A percentile compares a stretch with the other conserved stretches of the same genome.
Conservation (phyloP, 1,284 basidiomycete genomes). For the Ustilago xerochloae region DNA sequence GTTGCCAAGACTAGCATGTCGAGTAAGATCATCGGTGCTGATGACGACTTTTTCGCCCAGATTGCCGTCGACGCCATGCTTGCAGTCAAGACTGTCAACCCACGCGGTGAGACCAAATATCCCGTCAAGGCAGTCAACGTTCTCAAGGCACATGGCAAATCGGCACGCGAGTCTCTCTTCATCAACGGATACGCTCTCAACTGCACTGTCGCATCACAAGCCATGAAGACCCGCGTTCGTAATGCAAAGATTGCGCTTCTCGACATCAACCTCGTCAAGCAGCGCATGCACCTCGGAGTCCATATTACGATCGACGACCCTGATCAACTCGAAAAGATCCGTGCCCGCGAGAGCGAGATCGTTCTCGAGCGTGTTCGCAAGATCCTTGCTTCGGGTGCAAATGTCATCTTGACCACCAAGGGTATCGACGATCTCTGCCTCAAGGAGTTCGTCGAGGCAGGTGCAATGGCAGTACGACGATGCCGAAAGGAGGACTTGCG, state of each 20-base stretch:
- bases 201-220: constrained; percentile 98
- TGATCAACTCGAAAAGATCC: constrained; percentile 94
- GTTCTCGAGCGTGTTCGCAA: constrained; percentile 95
- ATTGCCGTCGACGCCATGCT: constrained; percentile 99
- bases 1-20: constrained; percentile 99
- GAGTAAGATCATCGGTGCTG: constrained; percentile 97
- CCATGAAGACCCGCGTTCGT: constrained; percentile 95
- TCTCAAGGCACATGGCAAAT: constrained; percentile 97
- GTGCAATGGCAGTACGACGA: constrained; percentile 96
- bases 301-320: constrained; percentile 97
- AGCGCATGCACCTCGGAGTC: constrained; percentile 96
- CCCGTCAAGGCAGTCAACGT: constrained; percentile 99
- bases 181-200: constrained; percentile 98
- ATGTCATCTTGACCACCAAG: constrained; percentile 97
- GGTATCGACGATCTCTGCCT: constrained; percentile 98
- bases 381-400: constrained; percentile 94
- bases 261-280: constrained; percentile 97
- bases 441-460: constrained; percentile 99
- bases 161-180: constrained; percentile 92
- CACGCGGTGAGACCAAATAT: constrained; percentile 96
- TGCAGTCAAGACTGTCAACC: constrained; percentile 93
- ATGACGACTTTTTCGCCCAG: constrained; percentile 97
- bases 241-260: constrained; percentile 98
- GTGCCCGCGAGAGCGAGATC: constrained; percentile 93
- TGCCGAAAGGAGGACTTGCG: constrained; percentile 98